A percentile compares a stretch with the other conserved stretches of the same genome.
These are phyloP conservation scores for Pseudoperonospora humuli DNA, from an alignment of 352 stramenopile species.

Conservation along the genomic window DNA sequence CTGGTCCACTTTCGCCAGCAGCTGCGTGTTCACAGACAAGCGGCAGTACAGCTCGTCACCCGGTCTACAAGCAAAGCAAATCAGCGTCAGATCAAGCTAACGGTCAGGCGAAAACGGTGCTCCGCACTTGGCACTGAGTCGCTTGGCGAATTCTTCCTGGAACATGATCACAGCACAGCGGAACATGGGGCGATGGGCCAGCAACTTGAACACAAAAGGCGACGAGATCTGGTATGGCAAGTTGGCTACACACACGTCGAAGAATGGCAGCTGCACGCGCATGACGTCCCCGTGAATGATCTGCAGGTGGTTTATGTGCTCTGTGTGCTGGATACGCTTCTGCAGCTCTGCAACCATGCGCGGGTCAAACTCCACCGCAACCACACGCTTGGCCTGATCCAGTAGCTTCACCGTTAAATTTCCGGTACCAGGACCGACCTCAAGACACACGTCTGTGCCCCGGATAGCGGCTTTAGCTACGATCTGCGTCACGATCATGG, in stretches of 20 bases:
- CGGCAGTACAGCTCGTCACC: slow-evolving; percentile 97
- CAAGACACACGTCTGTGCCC: slow-evolving; percentile 93
- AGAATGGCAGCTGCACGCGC: slow-evolving; percentile 98
- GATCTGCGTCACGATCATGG: slow-evolving; percentile 95
- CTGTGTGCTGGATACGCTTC: slow-evolving; percentile 97
- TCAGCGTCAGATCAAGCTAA: neutral
- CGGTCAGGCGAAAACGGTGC: neutral
- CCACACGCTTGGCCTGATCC: slow-evolving; percentile 93
- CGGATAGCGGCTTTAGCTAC: slow-evolving; percentile 95
- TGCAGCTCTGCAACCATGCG: slow-evolving; percentile 99
- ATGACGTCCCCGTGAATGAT: slow-evolving; percentile 99
- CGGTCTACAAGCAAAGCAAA: slow-evolving; percentile 43
- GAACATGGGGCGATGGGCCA: slow-evolving; percentile 97
- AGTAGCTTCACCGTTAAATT: slow-evolving; percentile 99
- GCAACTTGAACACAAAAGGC: slow-evolving; percentile 98
- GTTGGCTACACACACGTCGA: slow-evolving; percentile 99
- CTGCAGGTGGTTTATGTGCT: slow-evolving; percentile 91
- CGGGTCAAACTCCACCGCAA: slow-evolving; percentile 97
- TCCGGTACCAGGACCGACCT: slow-evolving; percentile 96
- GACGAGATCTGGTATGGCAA: slow-evolving; percentile 99
- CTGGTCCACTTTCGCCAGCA: slow-evolving; percentile 98
- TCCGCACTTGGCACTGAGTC: slow-evolving; percentile 90
- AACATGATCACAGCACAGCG: slow-evolving; percentile 99
- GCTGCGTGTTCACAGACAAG: slow-evolving; percentile 97
- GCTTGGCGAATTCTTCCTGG: slow-evolving; percentile 98